Base-by-base conservation (phyloP, 768 basidiomycete species). In the Rhodotorula toruloides region DNA sequence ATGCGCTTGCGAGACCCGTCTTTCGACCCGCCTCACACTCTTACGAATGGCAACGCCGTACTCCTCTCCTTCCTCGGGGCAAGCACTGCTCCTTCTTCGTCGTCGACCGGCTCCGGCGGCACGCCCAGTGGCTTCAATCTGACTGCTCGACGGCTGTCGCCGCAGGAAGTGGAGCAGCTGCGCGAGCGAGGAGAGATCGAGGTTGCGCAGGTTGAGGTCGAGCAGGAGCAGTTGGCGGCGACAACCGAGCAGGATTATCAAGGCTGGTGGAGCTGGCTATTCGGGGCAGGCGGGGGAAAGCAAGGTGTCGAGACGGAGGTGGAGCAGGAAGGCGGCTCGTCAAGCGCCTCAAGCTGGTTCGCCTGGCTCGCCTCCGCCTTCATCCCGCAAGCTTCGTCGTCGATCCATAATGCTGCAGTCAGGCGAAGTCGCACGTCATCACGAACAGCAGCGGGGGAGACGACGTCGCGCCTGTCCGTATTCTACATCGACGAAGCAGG, bases 61-160 rank as follows among this genome's bases (percentile, higher is more conserved):
- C 63, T 64, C 49, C 43, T 64, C n/a, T 64, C 63, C n/a, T 64
- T 64, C 63, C 49, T 64, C 55, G 36, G 29, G 40, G n/a, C n/a
- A n/a, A n/a, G n/a, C n/a, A n/a, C 27, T 6, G 36, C 46, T 16
- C 29, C 46, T 22, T 11, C 37, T 29, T 43, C 47, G 12, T 22
- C 19, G n/a, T 37, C 37, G 25, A n/a, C 34, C 34, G 29, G 59
- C 21, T 8, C 39, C 34, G 17, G 4, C 43, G 61, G 54, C 25
- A 22, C n/a, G n/a, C n/a, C n/a, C n/a, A n/a, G n/a, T n/a, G n/a
- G n/a, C n/a, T n/a, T n/a, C n/a, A n/a, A n/a, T n/a, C n/a, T n/a
- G n/a, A n/a, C 49, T 13, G 34, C 50, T 7, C 63, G 53, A 40
- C 39, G 48, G 12, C 63, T 64, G 42, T 64, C 63, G n/a, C 13